Conservation (phyloP, 2,329 filamentous ascomycete species). For the Scleromitrula shiraiana region DNA sequence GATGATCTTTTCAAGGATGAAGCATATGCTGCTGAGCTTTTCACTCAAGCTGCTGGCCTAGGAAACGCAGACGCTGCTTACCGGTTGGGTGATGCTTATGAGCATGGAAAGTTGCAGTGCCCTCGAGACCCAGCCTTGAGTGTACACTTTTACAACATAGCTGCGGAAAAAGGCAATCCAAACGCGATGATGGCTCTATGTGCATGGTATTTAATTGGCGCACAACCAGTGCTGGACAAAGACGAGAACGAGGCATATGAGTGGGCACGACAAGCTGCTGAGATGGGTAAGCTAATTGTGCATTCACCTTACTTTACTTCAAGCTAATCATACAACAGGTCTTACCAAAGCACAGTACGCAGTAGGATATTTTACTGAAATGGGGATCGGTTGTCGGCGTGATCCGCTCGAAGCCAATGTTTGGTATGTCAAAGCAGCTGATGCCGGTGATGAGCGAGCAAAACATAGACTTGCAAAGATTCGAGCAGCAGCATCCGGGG, state of each 20-base stretch:
- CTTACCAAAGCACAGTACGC: constrained; percentile 74
- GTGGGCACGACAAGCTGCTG: constrained; percentile 83
- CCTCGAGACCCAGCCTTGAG: constrained; percentile 87
- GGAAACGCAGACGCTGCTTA: constrained; percentile 81
- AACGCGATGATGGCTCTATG: constrained; percentile 97
- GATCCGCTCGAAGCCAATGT: constrained; percentile 96
- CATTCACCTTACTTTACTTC: background rate
- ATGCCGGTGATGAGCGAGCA: constrained; percentile 82
- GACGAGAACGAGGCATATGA: constrained; percentile 95
- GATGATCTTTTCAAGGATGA: constrained; percentile 91
- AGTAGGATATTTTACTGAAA: constrained; percentile 94
- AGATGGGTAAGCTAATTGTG: constrained; percentile 66
- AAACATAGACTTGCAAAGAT: constrained; percentile 83
- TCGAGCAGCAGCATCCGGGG: constrained; percentile 61
- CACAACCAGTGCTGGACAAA: constrained; percentile 83
- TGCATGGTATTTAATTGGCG: constrained; percentile 97
- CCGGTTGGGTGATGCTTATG: constrained; percentile 91
- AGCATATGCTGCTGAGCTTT: constrained; percentile 83
- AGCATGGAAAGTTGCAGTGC: constrained; percentile 81
- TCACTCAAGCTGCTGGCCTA: constrained; percentile 88
- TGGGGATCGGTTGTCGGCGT: constrained; percentile 90
- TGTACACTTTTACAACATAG: constrained; percentile 94
- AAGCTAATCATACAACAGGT: constrained; percentile 20
- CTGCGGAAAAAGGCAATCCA: constrained; percentile 75
- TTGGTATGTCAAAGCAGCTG: constrained; percentile 95